Evolutionary conservation across 495 filamentous ascomycete species (phyloP).

Genomic region (Rostrohypoxylon terebratum): DNA sequence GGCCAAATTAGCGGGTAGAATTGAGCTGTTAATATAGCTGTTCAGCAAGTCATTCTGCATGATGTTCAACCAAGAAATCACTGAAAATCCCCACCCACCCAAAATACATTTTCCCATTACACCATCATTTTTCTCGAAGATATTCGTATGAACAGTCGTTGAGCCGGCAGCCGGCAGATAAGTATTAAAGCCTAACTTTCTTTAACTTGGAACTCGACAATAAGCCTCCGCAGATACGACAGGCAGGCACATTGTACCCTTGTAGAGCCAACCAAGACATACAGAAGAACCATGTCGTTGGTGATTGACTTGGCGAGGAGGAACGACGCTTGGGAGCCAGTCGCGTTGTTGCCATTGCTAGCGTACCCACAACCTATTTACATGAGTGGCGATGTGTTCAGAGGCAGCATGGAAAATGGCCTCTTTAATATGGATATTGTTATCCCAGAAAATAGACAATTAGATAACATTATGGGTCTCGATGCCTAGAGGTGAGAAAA

Average conservation of each 20-base stretch:
- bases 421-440: neutral
- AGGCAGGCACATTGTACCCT: neutral
- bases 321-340: neutral
- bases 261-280: neutral
- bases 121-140: neutral
- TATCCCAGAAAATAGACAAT: neutral
- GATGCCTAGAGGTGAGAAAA: neutral
- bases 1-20: neutral
- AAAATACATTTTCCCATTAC: neutral
- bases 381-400: neutral
- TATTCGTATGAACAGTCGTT: neutral
- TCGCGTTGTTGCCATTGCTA: neutral
- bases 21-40: neutral
- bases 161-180: conserved; percentile 1
- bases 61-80: neutral
- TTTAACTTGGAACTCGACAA: neutral
- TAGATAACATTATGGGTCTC: neutral
- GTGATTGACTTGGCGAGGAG: neutral
- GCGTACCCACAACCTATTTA: neutral
- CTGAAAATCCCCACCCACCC: neutral
- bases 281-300: neutral
- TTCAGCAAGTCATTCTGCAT: conserved; percentile 3
- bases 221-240: neutral
- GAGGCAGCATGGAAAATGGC: neutral
- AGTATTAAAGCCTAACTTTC: neutral